phyloP scores from a whole-genome alignment of 2,329 filamentous ascomycete genomes.

The Ascochyta lentis region DNA sequence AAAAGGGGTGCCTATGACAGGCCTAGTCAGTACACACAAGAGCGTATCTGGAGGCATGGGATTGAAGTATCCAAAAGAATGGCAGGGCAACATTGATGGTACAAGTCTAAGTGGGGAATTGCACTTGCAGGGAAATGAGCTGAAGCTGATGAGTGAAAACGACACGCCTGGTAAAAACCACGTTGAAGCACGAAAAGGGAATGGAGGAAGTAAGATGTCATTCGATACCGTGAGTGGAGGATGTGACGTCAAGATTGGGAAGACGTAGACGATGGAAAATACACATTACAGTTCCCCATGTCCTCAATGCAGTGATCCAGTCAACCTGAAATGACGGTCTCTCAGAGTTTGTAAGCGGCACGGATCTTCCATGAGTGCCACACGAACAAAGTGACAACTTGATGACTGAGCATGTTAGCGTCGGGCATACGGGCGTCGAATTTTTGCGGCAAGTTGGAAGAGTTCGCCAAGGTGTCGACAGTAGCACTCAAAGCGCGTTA shows the following conservation, averaged over 20 bases:
- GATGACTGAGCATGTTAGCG: not conserved
- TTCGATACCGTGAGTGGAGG: slow-evolving; percentile 44
- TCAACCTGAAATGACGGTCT: not conserved
- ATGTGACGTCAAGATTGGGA: slow-evolving; percentile 43
- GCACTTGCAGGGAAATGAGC: slow-evolving; percentile 47
- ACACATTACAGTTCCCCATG: too few species aligned
- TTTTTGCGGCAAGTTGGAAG: slow-evolving; percentile 1
- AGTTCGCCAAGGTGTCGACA: not conserved
- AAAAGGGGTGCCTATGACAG: slow-evolving; percentile 31
- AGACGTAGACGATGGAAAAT: not conserved
- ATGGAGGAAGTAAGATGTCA: slow-evolving; percentile 41
- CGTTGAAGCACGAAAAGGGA: slow-evolving; percentile 51
- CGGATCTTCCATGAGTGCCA: not conserved
- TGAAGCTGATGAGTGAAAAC: slow-evolving; percentile 43
- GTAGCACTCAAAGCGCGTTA: not conserved
- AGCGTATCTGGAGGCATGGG: slow-evolving; percentile 45
- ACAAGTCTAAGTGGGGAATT: slow-evolving; percentile 47
- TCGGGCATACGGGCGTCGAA: not conserved
- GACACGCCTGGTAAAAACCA: slow-evolving; percentile 39
- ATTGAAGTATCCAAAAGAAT: slow-evolving; percentile 51
- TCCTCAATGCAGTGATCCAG: not conserved
- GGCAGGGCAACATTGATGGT: slow-evolving; percentile 51
- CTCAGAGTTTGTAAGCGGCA: not conserved
- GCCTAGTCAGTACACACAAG: slow-evolving; percentile 46
- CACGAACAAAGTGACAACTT: not conserved